Base-by-base conservation (phyloP, 371 early-diverging fungal species). In the Mortierella polycephala region DNA sequence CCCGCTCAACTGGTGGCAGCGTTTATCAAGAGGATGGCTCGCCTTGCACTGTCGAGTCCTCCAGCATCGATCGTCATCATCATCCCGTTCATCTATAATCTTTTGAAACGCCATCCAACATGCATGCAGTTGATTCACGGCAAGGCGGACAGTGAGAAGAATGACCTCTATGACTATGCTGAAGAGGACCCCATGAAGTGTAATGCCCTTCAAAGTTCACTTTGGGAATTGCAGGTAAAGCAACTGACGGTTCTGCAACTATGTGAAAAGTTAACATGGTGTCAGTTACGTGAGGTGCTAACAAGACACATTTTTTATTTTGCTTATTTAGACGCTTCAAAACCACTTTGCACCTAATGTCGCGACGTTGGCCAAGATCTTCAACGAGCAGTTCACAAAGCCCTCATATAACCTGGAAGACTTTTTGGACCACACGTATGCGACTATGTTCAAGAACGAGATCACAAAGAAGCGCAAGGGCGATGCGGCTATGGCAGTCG, bases 381-480 rank as follows among this genome's bases (percentile, higher is more conserved):
- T 97, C 70, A 84, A 89, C 64, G 94, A 96, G 59, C 92, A 94
- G 57, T 92, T 98, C 74, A 88, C 89, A 50, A 94, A 95, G 76
- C 94, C 95, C 7, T 83, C 85, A 47, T 97, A 93, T 71, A 86
- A 90, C 68, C 83, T 98, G 50, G 98, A 98, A 79, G 96, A 96
- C 80, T 98, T 96, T 75, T 85, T 96, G 85, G 98, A 96, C 69
- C 94, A 95, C 71, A 94, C 94, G 1, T 98, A 96, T 84, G 72
- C 88, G 2, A 93, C 93, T n/a, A 90, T 94, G 85, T 92, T 93
- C 81, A 86, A 87, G 47, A 88, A 85, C 49, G 93, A 93, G 64
- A 83, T 88, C 39, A 74, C 82, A 7, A 89, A 91, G 60, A 88
- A 86, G 81, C 84, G 85, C 51, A 93, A 90, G 74, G 91, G 89